Conservation (phyloP, 805 yeast genomes). For the Yamadazyma philogaea region DNA sequence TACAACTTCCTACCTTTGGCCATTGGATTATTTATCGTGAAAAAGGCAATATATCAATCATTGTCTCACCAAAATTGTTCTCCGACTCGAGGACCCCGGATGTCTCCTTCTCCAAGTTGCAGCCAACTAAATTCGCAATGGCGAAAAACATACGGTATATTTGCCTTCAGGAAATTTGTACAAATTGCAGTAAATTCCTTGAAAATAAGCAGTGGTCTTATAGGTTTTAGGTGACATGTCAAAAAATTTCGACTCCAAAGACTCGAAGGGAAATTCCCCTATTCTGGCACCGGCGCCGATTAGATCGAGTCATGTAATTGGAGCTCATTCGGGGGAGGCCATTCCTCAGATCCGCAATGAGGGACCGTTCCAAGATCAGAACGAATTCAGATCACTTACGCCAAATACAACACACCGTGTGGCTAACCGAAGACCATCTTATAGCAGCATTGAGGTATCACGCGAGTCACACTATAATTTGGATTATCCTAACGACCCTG, state of each 20-base stretch:
- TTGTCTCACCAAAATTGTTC: too few species aligned
- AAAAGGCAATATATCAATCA: too few species aligned
- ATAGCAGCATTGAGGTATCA: constrained; percentile 25
- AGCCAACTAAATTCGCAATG: constrained; percentile 7
- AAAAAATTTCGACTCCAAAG: not conserved
- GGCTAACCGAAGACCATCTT: constrained; percentile 29
- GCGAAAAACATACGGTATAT: constrained; percentile 1
- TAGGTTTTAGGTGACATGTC: too few species aligned
- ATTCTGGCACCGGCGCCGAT: constrained; percentile 13
- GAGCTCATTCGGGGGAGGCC: constrained; percentile 5
- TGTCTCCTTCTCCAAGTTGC: constrained; percentile 2
- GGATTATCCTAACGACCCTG: constrained; percentile 48
- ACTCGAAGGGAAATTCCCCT: not conserved
- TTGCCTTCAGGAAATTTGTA: not conserved
- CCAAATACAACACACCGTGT: constrained; percentile 20
- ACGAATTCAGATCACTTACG: constrained; percentile 23
- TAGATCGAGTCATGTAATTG: constrained; percentile 2
- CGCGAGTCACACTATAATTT: constrained; percentile 43
- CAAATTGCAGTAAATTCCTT: not conserved
- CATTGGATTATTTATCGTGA: too few species aligned
- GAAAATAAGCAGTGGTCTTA: too few species aligned
- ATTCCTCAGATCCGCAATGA: not conserved
- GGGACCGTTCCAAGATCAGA: not conserved
- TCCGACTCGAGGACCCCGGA: too few species aligned
- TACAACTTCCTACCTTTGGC: too few species aligned